Base-by-base conservation (phyloP, 1,284 basidiomycete genomes). In the Apiotrichum sp. region DNA sequence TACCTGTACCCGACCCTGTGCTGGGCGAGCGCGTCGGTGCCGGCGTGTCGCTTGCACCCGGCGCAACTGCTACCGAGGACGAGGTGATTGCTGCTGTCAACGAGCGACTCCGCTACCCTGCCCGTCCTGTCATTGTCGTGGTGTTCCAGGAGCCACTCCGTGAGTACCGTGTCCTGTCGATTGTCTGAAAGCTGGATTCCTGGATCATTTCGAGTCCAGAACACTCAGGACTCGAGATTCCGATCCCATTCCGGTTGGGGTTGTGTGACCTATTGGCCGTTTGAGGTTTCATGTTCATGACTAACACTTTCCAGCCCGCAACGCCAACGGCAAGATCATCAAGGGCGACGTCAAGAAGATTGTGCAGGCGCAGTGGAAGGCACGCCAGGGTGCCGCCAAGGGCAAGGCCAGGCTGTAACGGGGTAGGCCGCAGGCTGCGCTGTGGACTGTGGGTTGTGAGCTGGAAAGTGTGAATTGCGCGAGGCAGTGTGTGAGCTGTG, bases 21-120 rank as follows among this genome's bases (percentile, higher is more conserved):
- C 60, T 74, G 2, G 72, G 72, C 31, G 72, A 74, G 57, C 59
- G 66, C 8, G 71, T 74, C 13, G 71, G 71, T 4, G 70, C 62
- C 0, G 57, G 66, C 29, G 65, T 72, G 3, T 58, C 62, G 4
- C 63, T 73, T 53, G 66, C 22, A 6, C 54, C 40, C 33, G 60
- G 50, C 1, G 55, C 55, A 1, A 47, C 29, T 1, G 55, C 58
- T 0, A 57, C 55, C 8, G 52, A 51, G 16, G 46, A 42, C 13
- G 43, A 46, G 8, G 34, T 60, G n/a, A 47, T 54, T 14, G 55
- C 46, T 5, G 49, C 52, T 10, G 58, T 57, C n/a, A 35, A 32
- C 7, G n/a, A 31, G 34, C 48, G 51, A 43, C 62, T 61, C 34
- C 47, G 59, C 1, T 45, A 61, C 38, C 50, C 56, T 1, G 53